Evolutionary conservation across 2,329 filamentous ascomycete species (phyloP).

Genomic region (Fusarium domesticum): DNA sequence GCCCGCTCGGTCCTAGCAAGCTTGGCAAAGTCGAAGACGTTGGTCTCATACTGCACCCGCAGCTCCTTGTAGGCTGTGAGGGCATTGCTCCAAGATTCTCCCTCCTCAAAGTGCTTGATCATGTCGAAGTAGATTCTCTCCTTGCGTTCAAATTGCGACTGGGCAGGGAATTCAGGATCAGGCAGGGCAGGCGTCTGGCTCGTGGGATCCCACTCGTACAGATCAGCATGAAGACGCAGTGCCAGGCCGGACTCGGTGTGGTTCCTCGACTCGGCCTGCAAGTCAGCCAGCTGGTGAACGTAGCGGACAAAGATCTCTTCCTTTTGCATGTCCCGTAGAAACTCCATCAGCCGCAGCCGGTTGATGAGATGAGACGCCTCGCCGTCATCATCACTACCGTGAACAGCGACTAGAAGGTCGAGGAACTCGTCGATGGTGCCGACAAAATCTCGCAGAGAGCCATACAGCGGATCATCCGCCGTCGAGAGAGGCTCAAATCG

Average conservation of each 20-base stretch:
- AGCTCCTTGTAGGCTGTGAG: constrained; percentile 87
- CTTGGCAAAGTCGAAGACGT: constrained; percentile 87
- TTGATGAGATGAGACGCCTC: constrained; percentile 85
- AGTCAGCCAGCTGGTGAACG: constrained; percentile 81
- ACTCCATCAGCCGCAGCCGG: constrained; percentile 88
- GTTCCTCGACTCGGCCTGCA: constrained; percentile 74
- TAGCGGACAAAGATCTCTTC: constrained; percentile 96
- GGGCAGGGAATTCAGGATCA: constrained; percentile 76
- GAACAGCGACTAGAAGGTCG: constrained; percentile 85
- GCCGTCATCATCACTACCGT: constrained; percentile 68
- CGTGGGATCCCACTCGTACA: constrained; percentile 86
- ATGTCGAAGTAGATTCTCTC: constrained; percentile 91
- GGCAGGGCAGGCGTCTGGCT: constrained; percentile 61
- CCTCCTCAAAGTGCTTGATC: constrained; percentile 91
- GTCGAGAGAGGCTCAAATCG: constrained; percentile 71
- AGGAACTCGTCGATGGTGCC: constrained; percentile 85
- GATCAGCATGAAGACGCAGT: constrained; percentile 82
- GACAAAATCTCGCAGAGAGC: constrained; percentile 74
- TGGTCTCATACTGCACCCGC: constrained; percentile 84
- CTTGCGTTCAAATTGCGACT: constrained; percentile 88
- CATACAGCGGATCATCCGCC: constrained; percentile 70
- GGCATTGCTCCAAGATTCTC: constrained; percentile 89
- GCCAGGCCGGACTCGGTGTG: constrained; percentile 86
- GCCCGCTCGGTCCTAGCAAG: constrained; percentile 84
- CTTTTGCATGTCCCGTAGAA: constrained; percentile 93